These are phyloP conservation scores for Aschersonia sp. DNA, from an alignment of 2,329 filamentous ascomycete genomes.

Conservation along the genomic window DNA sequence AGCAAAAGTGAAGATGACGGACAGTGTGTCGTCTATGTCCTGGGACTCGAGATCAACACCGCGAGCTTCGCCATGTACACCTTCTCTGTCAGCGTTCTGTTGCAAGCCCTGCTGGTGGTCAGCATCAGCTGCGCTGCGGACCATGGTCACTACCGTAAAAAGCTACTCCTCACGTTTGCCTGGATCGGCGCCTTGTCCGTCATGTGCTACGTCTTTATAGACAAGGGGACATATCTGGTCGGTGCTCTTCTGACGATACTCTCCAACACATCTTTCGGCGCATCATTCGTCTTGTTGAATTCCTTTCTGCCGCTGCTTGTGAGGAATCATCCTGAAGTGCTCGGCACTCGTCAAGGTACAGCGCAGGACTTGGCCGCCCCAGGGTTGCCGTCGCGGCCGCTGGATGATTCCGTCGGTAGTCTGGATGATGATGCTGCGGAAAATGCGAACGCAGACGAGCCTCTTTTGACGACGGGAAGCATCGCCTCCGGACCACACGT, in stretches of 20 bases:
- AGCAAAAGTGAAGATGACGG: constrained; percentile 33
- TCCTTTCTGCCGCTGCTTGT: constrained; percentile 88
- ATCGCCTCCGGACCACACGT: constrained; percentile 13
- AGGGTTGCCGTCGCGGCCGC: constrained; percentile 18
- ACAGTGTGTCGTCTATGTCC: constrained; percentile 70
- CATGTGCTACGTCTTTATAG: constrained; percentile 76
- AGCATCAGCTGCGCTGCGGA: constrained; percentile 94
- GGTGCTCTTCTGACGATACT: constrained; percentile 76
- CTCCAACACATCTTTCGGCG: constrained; percentile 86
- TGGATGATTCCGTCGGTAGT: constrained; percentile 18
- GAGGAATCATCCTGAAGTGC: constrained; percentile 55
- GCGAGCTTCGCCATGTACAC: constrained; percentile 98
- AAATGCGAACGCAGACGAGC: constrained; percentile 27
- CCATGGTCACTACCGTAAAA: constrained; percentile 84
- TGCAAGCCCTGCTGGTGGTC: constrained; percentile 83
- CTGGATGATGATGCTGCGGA: constrained; percentile 9
- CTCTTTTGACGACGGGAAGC: constrained; percentile 25
- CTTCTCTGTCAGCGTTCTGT: constrained; percentile 78
- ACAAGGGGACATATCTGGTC: constrained; percentile 61
- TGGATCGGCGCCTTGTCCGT: constrained; percentile 67
- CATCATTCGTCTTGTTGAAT: constrained; percentile 89
- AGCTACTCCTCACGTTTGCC: constrained; percentile 71
- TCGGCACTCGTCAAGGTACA: constrained; percentile 12
- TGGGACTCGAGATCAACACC: constrained; percentile 82
- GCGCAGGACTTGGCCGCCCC: constrained; percentile 17